Evolutionary conservation across 2,329 filamentous ascomycete species (phyloP).

Genomic region (Colletotrichum lindemuthianum): DNA sequence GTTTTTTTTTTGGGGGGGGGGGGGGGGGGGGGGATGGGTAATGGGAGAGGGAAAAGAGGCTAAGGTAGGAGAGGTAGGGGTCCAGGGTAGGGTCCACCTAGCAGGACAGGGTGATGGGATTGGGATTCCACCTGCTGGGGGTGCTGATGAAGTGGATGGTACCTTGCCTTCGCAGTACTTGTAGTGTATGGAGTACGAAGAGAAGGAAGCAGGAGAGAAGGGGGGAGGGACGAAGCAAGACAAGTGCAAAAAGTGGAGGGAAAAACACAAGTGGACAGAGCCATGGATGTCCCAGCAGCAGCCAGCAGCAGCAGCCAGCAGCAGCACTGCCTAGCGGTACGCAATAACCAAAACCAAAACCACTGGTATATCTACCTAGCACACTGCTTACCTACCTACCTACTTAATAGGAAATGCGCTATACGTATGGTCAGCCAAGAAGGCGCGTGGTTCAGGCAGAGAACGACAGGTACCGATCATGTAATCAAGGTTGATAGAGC

Average conservation of each 20-base stretch:
- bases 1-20: too few species aligned
- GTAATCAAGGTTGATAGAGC: too few species aligned
- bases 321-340: too few species aligned
- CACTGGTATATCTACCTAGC: too few species aligned
- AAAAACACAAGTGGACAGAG: constrained; percentile 15
- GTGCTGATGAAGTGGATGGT: background rate
- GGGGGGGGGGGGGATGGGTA: background rate
- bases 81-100: constrained; percentile 28
- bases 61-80: constrained; percentile 26
- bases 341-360: too few species aligned
- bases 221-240: constrained; percentile 1
- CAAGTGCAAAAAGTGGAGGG: constrained; percentile 6
- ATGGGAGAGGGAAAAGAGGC: constrained; percentile 3
- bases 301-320: too few species aligned
- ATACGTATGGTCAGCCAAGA: too few species aligned
- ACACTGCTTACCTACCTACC: too few species aligned
- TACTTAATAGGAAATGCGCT: too few species aligned
- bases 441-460: too few species aligned
- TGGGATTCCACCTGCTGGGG: constrained; percentile 13
- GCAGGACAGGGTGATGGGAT: constrained; percentile 11
- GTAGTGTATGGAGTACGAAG: background rate
- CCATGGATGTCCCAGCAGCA: constrained; percentile 4
- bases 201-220: constrained; percentile 7
- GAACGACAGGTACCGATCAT: too few species aligned
- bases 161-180: background rate